A percentile compares a stretch with the other conserved stretches of the same genome.
These are phyloP conservation scores for Ramaria sp. DNA, from an alignment of 768 basidiomycete species.

Conservation along the genomic window DNA sequence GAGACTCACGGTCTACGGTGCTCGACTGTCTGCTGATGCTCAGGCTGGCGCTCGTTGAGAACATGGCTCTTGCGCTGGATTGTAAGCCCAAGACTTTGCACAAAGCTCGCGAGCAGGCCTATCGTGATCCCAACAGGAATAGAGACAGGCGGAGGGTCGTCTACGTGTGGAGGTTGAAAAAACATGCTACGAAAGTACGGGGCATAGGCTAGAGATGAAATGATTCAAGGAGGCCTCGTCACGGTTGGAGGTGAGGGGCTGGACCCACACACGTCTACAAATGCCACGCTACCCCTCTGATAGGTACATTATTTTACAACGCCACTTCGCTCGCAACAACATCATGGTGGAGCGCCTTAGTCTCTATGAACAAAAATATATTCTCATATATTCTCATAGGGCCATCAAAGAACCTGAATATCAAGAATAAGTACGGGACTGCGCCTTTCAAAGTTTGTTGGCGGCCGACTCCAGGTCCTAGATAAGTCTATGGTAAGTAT, in stretches of 20 bases:
- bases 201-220: background rate
- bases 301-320: too few relatives aligned
- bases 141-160: slow-evolving; percentile 18
- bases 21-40: slow-evolving; percentile 52
- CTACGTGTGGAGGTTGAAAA: background rate
- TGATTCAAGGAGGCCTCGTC: background rate
- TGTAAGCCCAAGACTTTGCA: slow-evolving; percentile 87
- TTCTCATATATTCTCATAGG: too few relatives aligned
- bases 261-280: background rate
- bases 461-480: too few relatives aligned
- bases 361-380: too few relatives aligned
- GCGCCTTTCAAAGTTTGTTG: too few relatives aligned
- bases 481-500: too few relatives aligned
- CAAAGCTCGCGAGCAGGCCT: slow-evolving; percentile 73
- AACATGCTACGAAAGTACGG: background rate
- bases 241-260: background rate
- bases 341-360: too few relatives aligned
- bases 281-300: background rate
- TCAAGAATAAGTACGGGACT: too few relatives aligned
- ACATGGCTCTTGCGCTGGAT: slow-evolving; percentile 93
- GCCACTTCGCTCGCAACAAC: too few relatives aligned
- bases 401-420: too few relatives aligned
- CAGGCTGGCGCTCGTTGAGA: slow-evolving; percentile 62
- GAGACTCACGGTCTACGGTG: slow-evolving; percentile 62
- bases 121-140: slow-evolving; percentile 35